phyloP scores from a whole-genome alignment of 495 filamentous ascomycete species.

The Neurospora intermedia region DNA sequence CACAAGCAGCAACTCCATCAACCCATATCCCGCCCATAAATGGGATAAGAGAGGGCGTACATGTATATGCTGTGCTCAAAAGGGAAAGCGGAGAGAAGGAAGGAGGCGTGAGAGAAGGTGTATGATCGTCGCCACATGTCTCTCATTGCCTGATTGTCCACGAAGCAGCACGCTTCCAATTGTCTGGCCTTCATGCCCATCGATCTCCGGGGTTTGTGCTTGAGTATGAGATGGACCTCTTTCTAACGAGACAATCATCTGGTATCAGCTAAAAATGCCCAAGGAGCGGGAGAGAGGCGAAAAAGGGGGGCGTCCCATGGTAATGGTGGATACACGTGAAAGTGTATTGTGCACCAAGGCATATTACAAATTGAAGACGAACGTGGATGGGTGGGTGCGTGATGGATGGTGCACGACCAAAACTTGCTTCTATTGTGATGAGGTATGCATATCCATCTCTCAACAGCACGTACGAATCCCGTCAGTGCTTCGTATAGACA shows the following conservation, averaged over 20 bases:
- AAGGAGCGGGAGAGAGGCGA: neutral
- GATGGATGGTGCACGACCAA: neutral
- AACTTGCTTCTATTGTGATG: neutral
- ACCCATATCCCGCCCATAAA: neutral
- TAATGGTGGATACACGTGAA: neutral
- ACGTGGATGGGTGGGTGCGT: neutral
- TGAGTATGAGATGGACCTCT: neutral
- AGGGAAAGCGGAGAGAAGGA: neutral
- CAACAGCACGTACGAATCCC: neutral
- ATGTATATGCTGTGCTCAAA: neutral
- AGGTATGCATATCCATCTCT: neutral
- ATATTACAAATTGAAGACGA: neutral
- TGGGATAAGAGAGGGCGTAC: neutral
- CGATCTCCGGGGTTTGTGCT: neutral
- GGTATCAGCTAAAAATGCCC: neutral
- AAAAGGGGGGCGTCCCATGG: neutral
- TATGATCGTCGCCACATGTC: neutral
- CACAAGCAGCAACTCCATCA: neutral
- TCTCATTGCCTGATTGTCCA: neutral
- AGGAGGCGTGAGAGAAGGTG: neutral
- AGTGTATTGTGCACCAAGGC: neutral
- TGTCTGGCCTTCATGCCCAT: neutral
- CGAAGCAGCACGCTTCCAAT: neutral
- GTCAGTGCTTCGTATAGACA: slow-evolving; percentile 6
- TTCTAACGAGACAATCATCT: neutral